Evolutionary conservation across 177 flowering plant genomes (phyloP).

Genomic region (Vitis hybrid): DNA sequence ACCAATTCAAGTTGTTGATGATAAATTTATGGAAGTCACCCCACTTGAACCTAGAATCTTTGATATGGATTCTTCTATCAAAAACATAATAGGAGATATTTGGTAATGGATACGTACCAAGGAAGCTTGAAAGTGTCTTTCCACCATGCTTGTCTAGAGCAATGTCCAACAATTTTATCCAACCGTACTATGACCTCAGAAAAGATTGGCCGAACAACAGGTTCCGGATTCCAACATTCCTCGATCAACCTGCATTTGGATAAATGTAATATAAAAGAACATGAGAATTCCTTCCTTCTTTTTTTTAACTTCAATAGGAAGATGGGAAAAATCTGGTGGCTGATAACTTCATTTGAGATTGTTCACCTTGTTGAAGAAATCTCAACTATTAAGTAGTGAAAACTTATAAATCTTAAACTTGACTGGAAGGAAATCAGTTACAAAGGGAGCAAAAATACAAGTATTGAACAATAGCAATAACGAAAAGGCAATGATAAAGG

Average conservation of each 20-base stretch:
- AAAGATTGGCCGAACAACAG: constrained; percentile 76
- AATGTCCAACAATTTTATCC: constrained; percentile 67
- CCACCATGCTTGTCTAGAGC: constrained; percentile 95
- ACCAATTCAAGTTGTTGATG: too few species aligned
- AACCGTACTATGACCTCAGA: constrained; percentile 76
- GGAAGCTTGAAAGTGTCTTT: constrained; percentile 96
- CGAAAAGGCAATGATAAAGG: too few species aligned
- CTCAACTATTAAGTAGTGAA: too few species aligned
- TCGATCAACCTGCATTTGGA: constrained; percentile 67
- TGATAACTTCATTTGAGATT: too few species aligned
- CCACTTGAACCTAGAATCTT: too few species aligned
- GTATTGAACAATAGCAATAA: too few species aligned
- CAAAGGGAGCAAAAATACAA: too few species aligned
- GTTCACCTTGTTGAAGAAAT: too few species aligned
- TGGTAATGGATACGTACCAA: constrained; percentile 50
- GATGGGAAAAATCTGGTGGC: background rate
- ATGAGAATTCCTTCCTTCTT: background rate
- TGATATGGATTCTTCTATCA: too few species aligned
- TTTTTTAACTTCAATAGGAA: background rate
- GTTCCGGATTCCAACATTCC: constrained; percentile 83
- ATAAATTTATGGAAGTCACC: background rate
- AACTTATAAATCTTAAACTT: too few species aligned
- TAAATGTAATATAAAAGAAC: background rate
- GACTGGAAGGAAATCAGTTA: too few species aligned
- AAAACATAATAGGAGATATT: background rate